phyloP scores from a whole-genome alignment of 73 alveolate genomes.

The Halteria grandinella region DNA sequence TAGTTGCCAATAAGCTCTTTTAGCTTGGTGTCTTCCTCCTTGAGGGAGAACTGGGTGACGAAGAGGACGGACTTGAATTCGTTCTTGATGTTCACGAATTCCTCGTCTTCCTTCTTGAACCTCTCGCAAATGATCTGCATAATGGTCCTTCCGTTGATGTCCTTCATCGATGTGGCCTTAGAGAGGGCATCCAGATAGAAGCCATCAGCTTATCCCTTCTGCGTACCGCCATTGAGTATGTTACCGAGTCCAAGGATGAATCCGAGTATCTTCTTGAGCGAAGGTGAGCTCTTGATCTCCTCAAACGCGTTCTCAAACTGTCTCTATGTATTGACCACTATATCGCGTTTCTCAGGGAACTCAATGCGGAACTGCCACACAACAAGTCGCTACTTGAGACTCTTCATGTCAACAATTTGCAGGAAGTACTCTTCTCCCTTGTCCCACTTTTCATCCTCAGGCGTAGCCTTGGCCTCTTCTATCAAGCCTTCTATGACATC shows the following conservation, averaged over 20 bases:
- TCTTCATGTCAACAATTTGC: slow-evolving; percentile 60
- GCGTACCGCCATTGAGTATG: slow-evolving; percentile 84
- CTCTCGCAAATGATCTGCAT: slow-evolving; percentile 67
- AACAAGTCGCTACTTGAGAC: slow-evolving; percentile 70
- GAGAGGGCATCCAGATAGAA: slow-evolving; percentile 73
- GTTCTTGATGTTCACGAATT: slow-evolving; percentile 56
- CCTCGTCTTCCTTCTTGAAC: slow-evolving; percentile 63
- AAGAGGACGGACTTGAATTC: slow-evolving; percentile 63
- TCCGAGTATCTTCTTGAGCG: slow-evolving; percentile 59
- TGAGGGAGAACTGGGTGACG: slow-evolving; percentile 54
- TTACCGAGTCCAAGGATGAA: slow-evolving; percentile 78
- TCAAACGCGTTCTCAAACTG: slow-evolving; percentile 72
- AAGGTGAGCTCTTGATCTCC: slow-evolving; percentile 57
- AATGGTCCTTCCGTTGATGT: slow-evolving; percentile 67
- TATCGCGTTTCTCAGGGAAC: slow-evolving; percentile 62
- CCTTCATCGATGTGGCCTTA: slow-evolving; percentile 74
- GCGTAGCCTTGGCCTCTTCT: slow-evolving; percentile 62
- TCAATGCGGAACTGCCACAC: slow-evolving; percentile 74
- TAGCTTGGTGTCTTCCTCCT: slow-evolving; percentile 43
- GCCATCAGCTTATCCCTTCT: slow-evolving; percentile 89
- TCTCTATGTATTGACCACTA: slow-evolving; percentile 44
- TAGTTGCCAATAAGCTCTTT: slow-evolving; percentile 52
- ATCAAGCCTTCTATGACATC: slow-evolving; percentile 60
- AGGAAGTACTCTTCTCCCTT: slow-evolving; percentile 82
- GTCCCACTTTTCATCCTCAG: slow-evolving; percentile 80